phyloP scores from a whole-genome alignment of 1,284 basidiomycete genomes.

The Heterobasidion annosum region DNA sequence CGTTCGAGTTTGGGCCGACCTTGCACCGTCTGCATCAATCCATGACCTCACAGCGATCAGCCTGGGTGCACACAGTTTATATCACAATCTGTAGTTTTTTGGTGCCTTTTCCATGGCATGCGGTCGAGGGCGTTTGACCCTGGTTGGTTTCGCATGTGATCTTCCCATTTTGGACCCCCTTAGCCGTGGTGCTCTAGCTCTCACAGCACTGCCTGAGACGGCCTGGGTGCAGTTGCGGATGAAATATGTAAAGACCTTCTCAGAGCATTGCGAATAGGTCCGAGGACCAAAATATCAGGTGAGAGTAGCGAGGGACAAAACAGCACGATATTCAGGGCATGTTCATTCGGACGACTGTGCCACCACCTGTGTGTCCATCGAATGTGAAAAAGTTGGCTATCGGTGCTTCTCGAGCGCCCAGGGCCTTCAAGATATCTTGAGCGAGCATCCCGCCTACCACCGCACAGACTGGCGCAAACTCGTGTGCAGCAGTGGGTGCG shows the following conservation, averaged over 20 bases:
- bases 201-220: not conserved
- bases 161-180: not conserved
- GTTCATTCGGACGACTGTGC: conserved; percentile 51
- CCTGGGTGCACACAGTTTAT: too few relatives aligned
- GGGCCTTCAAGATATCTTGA: conserved; percentile 89
- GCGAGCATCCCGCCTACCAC: conserved; percentile 91
- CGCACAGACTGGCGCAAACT: conserved; percentile 86
- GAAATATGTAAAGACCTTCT: not conserved
- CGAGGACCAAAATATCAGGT: not conserved
- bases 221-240: not conserved
- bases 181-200: not conserved
- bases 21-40: too few relatives aligned
- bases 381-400: conserved; percentile 91
- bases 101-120: too few relatives aligned
- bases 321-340: conserved; percentile 23
- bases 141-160: not conserved
- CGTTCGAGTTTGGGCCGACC: too few relatives aligned
- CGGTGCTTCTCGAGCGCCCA: conserved; percentile 86
- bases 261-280: not conserved
- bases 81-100: too few relatives aligned
- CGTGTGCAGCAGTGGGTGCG: conserved; percentile 65
- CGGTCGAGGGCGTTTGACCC: not conserved
- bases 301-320: not conserved
- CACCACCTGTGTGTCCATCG: conserved; percentile 73
- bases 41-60: too few relatives aligned